Percentiles rank a stretch among this genome's conserved stretches.
These are phyloP conservation scores for Yarrowia sp. DNA, from an alignment of 805 yeast genomes.

Conservation along the genomic window DNA sequence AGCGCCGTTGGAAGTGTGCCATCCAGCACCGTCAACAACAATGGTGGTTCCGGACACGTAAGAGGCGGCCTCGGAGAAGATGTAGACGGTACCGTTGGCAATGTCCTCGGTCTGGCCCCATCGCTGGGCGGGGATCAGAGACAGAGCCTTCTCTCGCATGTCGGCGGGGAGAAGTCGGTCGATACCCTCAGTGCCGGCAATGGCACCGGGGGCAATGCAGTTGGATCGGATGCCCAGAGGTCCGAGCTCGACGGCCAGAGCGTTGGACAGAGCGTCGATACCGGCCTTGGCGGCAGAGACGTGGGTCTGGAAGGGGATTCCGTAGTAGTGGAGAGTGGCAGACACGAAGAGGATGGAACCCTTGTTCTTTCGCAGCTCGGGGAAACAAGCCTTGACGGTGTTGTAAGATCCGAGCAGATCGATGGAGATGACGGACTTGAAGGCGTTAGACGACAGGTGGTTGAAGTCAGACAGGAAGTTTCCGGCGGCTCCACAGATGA, in stretches of 20 bases:
- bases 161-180: conserved; percentile 52
- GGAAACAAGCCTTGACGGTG: conserved; percentile 78
- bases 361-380: conserved; percentile 57
- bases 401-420: conserved; percentile 87
- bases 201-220: conserved; percentile 89
- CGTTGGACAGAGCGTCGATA: conserved; percentile 78
- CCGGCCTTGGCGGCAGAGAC: conserved; percentile 97
- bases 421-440: conserved; percentile 80
- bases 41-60: conserved; percentile 74
- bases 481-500: conserved; percentile 96
- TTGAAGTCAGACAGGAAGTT: conserved; percentile 81
- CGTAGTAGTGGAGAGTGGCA: conserved; percentile 86
- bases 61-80: conserved; percentile 77
- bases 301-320: conserved; percentile 84
- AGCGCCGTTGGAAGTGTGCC: conserved; percentile 52
- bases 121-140: conserved; percentile 51
- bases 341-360: conserved; percentile 77
- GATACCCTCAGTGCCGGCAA: conserved; percentile 83
- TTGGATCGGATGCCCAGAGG: conserved; percentile 82
- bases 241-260: conserved; percentile 86
- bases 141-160: conserved; percentile 43
- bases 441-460: conserved; percentile 77
- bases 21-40: conserved; percentile 86
- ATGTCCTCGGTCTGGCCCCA: conserved; percentile 69
- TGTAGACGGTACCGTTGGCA: conserved; percentile 79